Evolutionary conservation across 2,329 filamentous ascomycete species (phyloP).

Genomic region (Cyphellophora europaea): DNA sequence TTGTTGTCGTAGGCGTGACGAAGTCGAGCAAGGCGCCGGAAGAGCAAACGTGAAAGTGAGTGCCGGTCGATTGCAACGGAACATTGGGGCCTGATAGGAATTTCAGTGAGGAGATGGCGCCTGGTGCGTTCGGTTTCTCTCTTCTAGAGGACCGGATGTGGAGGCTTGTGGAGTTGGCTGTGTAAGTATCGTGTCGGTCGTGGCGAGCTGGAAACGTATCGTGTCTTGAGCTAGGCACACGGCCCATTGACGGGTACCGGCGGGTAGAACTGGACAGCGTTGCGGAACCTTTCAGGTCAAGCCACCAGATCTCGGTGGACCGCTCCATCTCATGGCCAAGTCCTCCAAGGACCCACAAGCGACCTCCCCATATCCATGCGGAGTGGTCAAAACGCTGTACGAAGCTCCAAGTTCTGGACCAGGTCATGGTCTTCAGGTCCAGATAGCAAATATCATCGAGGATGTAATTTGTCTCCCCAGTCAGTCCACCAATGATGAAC

Average conservation of each 20-base stretch:
- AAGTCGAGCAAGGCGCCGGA: conserved; percentile 90
- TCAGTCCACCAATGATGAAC: conserved; percentile 93
- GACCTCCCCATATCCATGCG: conserved; percentile 83
- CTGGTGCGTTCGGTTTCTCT: conserved; percentile 56
- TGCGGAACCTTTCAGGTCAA: conserved; percentile 84
- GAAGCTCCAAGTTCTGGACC: conserved; percentile 94
- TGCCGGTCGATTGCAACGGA: conserved; percentile 80
- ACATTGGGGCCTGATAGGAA: conserved; percentile 82
- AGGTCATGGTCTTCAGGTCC: conserved; percentile 93
- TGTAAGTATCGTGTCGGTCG: conserved; percentile 45
- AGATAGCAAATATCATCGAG: conserved; percentile 95
- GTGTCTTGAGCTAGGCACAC: conserved; percentile 20
- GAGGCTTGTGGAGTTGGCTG: conserved; percentile 60
- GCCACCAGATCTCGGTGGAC: conserved; percentile 91
- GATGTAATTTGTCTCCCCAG: conserved; percentile 82
- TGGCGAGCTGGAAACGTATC: conserved; percentile 26
- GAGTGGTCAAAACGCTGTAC: conserved; percentile 92
- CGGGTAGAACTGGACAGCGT: conserved; percentile 50
- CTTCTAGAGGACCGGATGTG: conserved; percentile 46
- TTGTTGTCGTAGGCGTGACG: conserved; percentile 82
- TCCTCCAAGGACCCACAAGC: conserved; percentile 94
- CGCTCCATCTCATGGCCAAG: conserved; percentile 96
- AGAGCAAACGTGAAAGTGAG: conserved; percentile 91
- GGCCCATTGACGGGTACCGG: conserved; percentile 12
- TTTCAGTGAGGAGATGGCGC: conserved; percentile 78